Conservation (phyloP, 1,284 basidiomycete species). For the Veloboletus limbatus region DNA sequence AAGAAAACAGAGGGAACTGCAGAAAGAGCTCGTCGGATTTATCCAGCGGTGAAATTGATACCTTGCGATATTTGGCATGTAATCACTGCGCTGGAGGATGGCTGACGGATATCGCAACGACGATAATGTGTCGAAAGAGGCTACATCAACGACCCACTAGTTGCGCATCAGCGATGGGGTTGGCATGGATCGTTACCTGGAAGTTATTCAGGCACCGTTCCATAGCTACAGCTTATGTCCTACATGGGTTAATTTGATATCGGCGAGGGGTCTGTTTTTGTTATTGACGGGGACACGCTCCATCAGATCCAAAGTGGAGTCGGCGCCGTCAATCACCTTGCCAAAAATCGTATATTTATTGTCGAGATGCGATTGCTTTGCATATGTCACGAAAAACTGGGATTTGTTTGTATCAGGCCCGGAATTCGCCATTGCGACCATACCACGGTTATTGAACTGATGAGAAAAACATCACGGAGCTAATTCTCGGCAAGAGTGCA, state of each 20-base stretch:
- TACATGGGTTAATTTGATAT: slow-evolving; percentile 81
- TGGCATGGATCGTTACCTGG: slow-evolving; percentile 91
- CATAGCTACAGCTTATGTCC: slow-evolving; percentile 27
- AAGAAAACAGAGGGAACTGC: slow-evolving; percentile 78
- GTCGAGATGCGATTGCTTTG: slow-evolving; percentile 90
- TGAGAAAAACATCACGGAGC: neutral
- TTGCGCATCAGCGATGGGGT: slow-evolving; percentile 81
- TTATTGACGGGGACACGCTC: slow-evolving; percentile 88
- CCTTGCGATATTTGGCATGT: slow-evolving; percentile 12
- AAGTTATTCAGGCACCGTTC: slow-evolving; percentile 7
- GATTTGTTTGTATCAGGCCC: slow-evolving; percentile 94
- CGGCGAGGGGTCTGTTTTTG: slow-evolving; percentile 85
- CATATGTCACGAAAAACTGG: slow-evolving; percentile 92
- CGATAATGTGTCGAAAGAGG: neutral
- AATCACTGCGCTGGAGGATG: slow-evolving; percentile 6
- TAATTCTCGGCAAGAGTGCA: neutral
- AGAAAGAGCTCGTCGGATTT: slow-evolving; percentile 93
- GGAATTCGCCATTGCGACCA: slow-evolving; percentile 97
- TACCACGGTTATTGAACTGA: slow-evolving; percentile 89
- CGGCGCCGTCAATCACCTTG: slow-evolving; percentile 91
- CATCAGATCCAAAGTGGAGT: slow-evolving; percentile 86
- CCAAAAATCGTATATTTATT: slow-evolving; percentile 95
- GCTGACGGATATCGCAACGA: slow-evolving; percentile 2
- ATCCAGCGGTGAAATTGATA: slow-evolving; percentile 58
- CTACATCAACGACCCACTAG: slow-evolving; percentile 37